Percentiles rank a stretch among this genome's conserved stretches.
phyloP scores from a whole-genome alignment of 2,329 filamentous ascomycete genomes.

The Phaeophleospora eucalypticola region DNA sequence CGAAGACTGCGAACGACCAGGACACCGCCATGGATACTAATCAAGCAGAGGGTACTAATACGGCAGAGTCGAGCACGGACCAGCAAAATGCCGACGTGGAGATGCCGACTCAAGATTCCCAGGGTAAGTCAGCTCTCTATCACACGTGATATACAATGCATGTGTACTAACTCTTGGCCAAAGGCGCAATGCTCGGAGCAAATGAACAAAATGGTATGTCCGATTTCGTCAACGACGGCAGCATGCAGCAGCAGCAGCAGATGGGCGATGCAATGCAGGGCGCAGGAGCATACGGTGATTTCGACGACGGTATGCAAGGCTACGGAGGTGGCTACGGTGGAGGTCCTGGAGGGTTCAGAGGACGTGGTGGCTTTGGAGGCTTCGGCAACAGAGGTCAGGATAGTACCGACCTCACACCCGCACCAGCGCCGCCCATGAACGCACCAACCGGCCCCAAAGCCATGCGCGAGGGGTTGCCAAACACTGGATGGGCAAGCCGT shows the following conservation, averaged over 20 bases:
- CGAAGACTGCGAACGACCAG: conserved; percentile 24
- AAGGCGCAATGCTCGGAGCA: conserved; percentile 1
- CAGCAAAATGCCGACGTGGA: conserved; percentile 13
- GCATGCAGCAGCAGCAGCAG: conserved; percentile 3
- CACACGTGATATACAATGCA: background rate
- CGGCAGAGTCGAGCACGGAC: conserved; percentile 17
- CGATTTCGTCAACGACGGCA: background rate
- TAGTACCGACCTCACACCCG: conserved; percentile 26
- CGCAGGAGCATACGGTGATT: conserved; percentile 29
- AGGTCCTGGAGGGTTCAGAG: conserved; percentile 47
- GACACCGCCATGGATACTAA: conserved; percentile 32
- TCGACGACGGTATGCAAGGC: conserved; percentile 15
- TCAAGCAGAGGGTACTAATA: conserved; percentile 29
- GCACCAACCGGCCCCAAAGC: conserved; percentile 92
- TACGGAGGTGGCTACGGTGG: conserved; percentile 28
- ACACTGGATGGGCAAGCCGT: conserved; percentile 69
- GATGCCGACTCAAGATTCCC: conserved; percentile 4
- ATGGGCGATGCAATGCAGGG: background rate
- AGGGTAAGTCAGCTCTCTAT: conserved; percentile 11
- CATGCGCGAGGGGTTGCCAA: conserved; percentile 83
- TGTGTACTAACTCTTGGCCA: too few species aligned
- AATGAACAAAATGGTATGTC: background rate
- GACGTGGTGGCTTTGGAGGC: conserved; percentile 33
- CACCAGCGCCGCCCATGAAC: conserved; percentile 35
- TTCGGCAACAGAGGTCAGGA: conserved; percentile 17